Evolutionary conservation across 306 rosid species (phyloP).

Genomic region (Fragaria nilgerrensis): DNA sequence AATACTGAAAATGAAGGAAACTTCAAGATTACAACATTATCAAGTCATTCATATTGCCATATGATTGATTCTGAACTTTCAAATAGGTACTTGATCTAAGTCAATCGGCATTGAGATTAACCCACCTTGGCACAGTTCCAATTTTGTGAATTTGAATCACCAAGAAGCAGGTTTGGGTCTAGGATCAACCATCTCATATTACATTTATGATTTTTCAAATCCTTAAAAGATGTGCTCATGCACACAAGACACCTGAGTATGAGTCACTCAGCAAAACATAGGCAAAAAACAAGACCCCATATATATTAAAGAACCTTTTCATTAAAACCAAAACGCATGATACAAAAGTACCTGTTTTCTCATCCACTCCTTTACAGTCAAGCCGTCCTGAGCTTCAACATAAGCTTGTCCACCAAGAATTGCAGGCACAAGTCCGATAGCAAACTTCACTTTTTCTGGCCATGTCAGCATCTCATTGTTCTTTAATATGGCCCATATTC

Average conservation of each 20-base stretch:
- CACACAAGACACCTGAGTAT: neutral
- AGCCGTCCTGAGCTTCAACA: constrained; percentile 91
- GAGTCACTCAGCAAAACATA: neutral
- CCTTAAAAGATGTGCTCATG: neutral
- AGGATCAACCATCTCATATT: neutral
- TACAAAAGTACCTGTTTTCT: constrained; percentile 60
- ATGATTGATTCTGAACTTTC: neutral
- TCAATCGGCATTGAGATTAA: neutral
- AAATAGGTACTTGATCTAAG: neutral
- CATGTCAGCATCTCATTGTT: constrained; percentile 97
- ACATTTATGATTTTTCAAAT: neutral
- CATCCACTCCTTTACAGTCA: constrained; percentile 92
- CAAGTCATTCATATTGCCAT: neutral
- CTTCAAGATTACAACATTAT: neutral
- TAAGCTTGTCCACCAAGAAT: constrained; percentile 93
- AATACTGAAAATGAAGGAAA: neutral
- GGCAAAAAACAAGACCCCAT: neutral
- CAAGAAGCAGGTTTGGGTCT: constrained; percentile 7
- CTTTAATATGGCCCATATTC: constrained; percentile 93
- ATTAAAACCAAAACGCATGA: neutral
- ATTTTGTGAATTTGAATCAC: neutral
- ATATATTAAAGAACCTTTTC: neutral
- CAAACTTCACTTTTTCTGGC: constrained; percentile 96
- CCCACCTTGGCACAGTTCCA: neutral
- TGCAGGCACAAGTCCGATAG: constrained; percentile 94